Evolutionary conservation across 345 rosid species (phyloP), one percentile per base, ranked within the genome.

Genomic region (Gossypium sturtianum): DNA sequence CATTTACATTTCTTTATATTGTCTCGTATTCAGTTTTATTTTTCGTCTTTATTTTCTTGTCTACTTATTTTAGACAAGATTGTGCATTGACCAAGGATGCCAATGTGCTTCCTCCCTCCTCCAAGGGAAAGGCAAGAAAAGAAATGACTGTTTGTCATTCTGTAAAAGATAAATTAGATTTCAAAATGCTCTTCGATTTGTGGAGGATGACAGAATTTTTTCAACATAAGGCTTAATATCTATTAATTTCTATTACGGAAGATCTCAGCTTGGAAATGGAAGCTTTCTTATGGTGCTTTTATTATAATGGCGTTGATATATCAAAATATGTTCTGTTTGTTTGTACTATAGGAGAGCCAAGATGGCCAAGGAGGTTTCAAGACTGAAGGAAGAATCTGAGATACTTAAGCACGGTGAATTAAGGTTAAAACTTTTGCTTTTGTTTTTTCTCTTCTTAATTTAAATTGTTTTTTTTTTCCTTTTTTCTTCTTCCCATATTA

Each of bases 341-440:
- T 75, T 81, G 67, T 70, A 68, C 70, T 80, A 22, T 76, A 95
- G 99, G 97, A 89, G 98, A 80, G 89, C 89, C 79, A 89, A 85
- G 80, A 93, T 95, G 92, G 96, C 93, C 11, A 88, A 86, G 70
- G 99, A 95, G 83, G 77, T 88, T 76, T 91, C 97, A 61, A 87
- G 79, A 77, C 76, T 95, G 73, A 93, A 91, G 83, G 97, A 93
- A 81, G 99, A 95, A 86, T 84, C 80, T 45, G 83, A 82, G 62
- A 49, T 86, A 73, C 86, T 86, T 19, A 90, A 79, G 84, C 85
- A 89, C 71, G 77, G 86, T 72, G 86, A 84, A 44, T 80, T 88
- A 56, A 87, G 91, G 99, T 95, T 71, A 72, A 79, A 11, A 9
- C 57, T 48, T 75, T 73, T 34, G 44, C 63, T 59, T 17, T 23